Conservation (phyloP, 495 filamentous ascomycete species). For the Evernia prunastri region DNA sequence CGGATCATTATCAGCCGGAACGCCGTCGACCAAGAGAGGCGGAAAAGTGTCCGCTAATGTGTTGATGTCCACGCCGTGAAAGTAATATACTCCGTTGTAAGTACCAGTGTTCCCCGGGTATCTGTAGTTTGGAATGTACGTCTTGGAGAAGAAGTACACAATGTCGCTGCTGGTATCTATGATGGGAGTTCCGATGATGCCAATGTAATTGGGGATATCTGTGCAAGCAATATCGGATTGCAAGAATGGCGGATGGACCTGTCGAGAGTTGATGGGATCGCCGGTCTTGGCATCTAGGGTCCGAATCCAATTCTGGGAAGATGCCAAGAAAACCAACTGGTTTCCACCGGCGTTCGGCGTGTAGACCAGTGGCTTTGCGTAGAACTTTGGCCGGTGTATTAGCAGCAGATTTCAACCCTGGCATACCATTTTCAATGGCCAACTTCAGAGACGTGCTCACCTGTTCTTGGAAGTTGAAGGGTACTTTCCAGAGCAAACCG, state of each 20-base stretch:
- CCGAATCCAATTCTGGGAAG: constrained; percentile 35
- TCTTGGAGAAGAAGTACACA: constrained; percentile 38
- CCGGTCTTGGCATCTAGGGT: constrained; percentile 36
- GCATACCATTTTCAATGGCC: neutral
- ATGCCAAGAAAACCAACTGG: constrained; percentile 39
- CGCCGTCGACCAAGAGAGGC: constrained; percentile 31
- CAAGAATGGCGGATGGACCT: constrained; percentile 34
- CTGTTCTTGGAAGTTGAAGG: constrained; percentile 24
- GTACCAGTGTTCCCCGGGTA: constrained; percentile 20
- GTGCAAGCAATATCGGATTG: constrained; percentile 36
- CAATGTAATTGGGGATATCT: constrained; percentile 36
- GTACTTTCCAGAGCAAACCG: constrained; percentile 32
- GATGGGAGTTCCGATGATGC: constrained; percentile 36
- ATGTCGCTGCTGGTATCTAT: constrained; percentile 35
- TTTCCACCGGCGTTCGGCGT: constrained; percentile 29
- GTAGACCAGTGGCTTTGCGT: constrained; percentile 40
- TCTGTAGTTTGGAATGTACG: constrained; percentile 29
- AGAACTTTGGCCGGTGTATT: constrained; percentile 25
- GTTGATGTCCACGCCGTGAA: constrained; percentile 35
- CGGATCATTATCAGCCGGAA: constrained; percentile 31
- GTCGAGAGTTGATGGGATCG: constrained; percentile 26
- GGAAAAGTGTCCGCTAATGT: constrained; percentile 32
- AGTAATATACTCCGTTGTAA: constrained; percentile 31
- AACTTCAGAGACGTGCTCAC: neutral
- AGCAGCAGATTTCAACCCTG: neutral